These are phyloP conservation scores for Talaromyces proteolyticus DNA, from an alignment of 495 filamentous ascomycete species.

Conservation along the genomic window DNA sequence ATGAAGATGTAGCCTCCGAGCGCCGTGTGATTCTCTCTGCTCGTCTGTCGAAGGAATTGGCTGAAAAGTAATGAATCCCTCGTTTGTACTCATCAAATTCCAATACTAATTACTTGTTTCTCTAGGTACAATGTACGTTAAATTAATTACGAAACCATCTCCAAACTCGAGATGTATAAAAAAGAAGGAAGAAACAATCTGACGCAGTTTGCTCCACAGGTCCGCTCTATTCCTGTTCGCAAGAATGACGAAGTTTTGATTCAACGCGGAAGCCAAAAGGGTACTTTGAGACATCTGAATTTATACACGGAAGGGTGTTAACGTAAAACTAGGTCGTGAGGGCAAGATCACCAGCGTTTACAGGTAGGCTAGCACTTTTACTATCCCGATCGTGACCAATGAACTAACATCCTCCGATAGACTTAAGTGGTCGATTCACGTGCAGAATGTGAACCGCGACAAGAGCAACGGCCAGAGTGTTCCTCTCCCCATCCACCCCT, in stretches of 20 bases:
- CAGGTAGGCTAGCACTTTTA: too few species aligned
- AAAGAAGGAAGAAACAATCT: conserved; percentile 3
- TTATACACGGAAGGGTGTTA: too few species aligned
- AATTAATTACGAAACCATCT: too few species aligned
- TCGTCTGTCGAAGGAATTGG: conserved; percentile 88
- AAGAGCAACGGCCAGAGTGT: conserved; percentile 91
- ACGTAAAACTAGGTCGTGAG: too few species aligned
- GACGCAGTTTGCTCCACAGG: conserved; percentile 42
- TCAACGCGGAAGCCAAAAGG: conserved; percentile 85
- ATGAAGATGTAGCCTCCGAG: too few species aligned
- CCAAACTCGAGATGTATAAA: too few species aligned
- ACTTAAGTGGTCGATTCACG: conserved; percentile 90
- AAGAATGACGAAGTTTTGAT: conserved; percentile 95
- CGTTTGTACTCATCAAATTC: too few species aligned
- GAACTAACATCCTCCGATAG: conserved; percentile 98
- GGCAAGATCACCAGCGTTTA: conserved; percentile 90
- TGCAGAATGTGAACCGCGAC: conserved; percentile 88
- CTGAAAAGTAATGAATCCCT: conserved; percentile 94
- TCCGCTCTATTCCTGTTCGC: conserved; percentile 94
- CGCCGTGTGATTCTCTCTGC: conserved; percentile 93
- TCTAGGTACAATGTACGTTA: not conserved
- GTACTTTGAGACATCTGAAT: too few species aligned
- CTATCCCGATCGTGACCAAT: too few species aligned
- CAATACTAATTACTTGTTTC: too few species aligned
- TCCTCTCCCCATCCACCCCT: conserved; percentile 81